Conservation (phyloP, 371 early-diverging fungal genomes). For the Aphelidium insulamus region DNA sequence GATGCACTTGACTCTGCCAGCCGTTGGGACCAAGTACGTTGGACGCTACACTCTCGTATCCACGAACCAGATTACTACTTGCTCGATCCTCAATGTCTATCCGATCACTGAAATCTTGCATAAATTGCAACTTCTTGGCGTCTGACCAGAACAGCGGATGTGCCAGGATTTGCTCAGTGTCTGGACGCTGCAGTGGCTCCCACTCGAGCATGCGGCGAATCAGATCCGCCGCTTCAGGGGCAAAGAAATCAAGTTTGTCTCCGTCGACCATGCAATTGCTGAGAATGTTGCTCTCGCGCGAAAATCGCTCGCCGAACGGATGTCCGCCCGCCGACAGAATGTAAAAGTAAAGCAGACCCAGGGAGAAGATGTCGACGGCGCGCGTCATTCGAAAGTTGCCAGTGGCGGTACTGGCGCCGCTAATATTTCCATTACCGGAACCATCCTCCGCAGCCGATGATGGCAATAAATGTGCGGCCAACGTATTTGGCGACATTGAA, state of each 20-base stretch:
- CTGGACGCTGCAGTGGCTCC: conserved; percentile 52
- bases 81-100: conserved; percentile 65
- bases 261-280: conserved; percentile 39
- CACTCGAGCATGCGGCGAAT: conserved; percentile 66
- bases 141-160: conserved; percentile 92
- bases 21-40: conserved; percentile 12
- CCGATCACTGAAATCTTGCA: conserved; percentile 85
- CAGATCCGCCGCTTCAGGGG: conserved; percentile 66
- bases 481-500: conserved; percentile 4
- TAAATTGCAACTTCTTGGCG: conserved; percentile 50
- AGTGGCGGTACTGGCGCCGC: background rate
- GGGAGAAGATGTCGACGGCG: conserved; percentile 83
- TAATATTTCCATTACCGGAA: conserved; percentile 3
- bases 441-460: conserved; percentile 2
- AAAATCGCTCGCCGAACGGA: conserved; percentile 80
- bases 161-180: conserved; percentile 37
- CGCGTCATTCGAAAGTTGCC: conserved; percentile 42
- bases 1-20: conserved; percentile 68
- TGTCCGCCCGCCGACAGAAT: conserved; percentile 70
- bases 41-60: background rate
- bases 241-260: conserved; percentile 38
- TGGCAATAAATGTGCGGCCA: conserved; percentile 1
- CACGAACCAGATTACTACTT: conserved; percentile 4
- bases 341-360: conserved; percentile 85
- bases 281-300: conserved; percentile 67